Conservation (phyloP, 75 land plant species). For the Ceratopteris richardii region DNA sequence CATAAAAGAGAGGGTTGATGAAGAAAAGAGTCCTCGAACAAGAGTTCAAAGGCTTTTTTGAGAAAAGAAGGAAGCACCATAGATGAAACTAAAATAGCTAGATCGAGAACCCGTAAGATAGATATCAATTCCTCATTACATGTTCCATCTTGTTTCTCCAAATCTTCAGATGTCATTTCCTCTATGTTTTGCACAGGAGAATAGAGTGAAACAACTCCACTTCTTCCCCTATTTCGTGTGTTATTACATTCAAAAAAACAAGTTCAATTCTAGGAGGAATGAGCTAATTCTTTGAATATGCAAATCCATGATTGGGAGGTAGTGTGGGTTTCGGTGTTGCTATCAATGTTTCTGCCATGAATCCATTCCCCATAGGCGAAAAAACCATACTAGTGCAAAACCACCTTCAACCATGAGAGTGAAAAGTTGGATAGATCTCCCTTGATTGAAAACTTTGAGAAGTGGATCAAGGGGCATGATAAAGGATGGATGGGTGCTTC, state of each 20-base stretch:
- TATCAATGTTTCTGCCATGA: background rate
- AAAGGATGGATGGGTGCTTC: too few species aligned
- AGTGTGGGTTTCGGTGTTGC: background rate
- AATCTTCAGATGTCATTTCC: background rate
- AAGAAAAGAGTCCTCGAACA: constrained; percentile 96
- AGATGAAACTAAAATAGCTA: constrained; percentile 60
- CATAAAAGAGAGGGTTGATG: constrained; percentile 79
- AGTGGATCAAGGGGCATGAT: too few species aligned
- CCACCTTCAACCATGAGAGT: too few species aligned
- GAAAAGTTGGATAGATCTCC: too few species aligned
- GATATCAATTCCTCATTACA: constrained; percentile 17
- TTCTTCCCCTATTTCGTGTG: background rate
- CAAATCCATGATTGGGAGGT: background rate
- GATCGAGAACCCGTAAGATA: constrained; percentile 64
- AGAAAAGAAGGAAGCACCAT: constrained; percentile 76
- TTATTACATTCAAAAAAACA: constrained; percentile 11
- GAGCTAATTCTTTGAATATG: background rate
- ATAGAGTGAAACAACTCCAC: background rate
- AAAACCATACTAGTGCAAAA: constrained; percentile 1
- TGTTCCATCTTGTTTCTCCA: background rate
- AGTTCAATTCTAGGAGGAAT: background rate
- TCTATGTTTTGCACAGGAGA: background rate
- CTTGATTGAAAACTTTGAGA: too few species aligned
- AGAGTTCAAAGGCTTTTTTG: constrained; percentile 44
- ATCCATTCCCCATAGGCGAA: background rate